phyloP scores from a whole-genome alignment of 1,139 yeast genomes.

The Debaryomyces udenii region DNA sequence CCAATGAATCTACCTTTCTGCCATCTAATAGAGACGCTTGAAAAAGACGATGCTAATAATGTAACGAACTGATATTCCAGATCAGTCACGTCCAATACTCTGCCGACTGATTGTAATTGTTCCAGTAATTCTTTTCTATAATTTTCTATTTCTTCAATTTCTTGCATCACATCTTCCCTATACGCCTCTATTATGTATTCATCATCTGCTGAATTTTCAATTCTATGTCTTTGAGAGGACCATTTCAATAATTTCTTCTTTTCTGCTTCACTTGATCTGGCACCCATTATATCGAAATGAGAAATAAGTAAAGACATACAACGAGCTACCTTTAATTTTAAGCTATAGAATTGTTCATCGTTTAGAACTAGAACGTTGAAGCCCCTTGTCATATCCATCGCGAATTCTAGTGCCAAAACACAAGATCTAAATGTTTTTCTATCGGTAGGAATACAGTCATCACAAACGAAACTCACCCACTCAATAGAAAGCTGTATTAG shows the following conservation, averaged over 20 bases:
- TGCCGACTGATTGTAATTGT: constrained; percentile 67
- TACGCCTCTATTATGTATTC: constrained; percentile 58
- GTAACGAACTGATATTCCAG: constrained; percentile 87
- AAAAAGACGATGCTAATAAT: constrained; percentile 84
- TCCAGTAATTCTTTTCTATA: constrained; percentile 53
- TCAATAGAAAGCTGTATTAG: constrained; percentile 78
- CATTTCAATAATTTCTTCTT: constrained; percentile 55
- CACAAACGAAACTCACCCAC: constrained; percentile 92
- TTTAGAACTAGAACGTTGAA: constrained; percentile 81
- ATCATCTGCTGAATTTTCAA: constrained; percentile 62
- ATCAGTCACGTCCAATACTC: constrained; percentile 85
- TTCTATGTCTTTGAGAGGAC: constrained; percentile 50
- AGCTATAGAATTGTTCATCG: constrained; percentile 71
- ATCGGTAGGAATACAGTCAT: constrained; percentile 93
- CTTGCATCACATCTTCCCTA: constrained; percentile 61
- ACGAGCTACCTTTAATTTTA: constrained; percentile 86
- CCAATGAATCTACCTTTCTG: constrained; percentile 94
- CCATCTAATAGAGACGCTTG: constrained; percentile 94
- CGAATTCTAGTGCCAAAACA: constrained; percentile 91
- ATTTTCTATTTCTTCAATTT: constrained; percentile 61
- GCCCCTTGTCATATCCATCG: constrained; percentile 93
- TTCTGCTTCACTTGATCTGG: constrained; percentile 86
- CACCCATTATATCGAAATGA: constrained; percentile 98
- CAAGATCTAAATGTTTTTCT: constrained; percentile 94
- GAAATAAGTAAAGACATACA: constrained; percentile 93